Evolutionary conservation across 2,329 filamentous ascomycete species (phyloP), one percentile per base, ranked within the genome.

Genomic region (Helicocarpus griseus): DNA sequence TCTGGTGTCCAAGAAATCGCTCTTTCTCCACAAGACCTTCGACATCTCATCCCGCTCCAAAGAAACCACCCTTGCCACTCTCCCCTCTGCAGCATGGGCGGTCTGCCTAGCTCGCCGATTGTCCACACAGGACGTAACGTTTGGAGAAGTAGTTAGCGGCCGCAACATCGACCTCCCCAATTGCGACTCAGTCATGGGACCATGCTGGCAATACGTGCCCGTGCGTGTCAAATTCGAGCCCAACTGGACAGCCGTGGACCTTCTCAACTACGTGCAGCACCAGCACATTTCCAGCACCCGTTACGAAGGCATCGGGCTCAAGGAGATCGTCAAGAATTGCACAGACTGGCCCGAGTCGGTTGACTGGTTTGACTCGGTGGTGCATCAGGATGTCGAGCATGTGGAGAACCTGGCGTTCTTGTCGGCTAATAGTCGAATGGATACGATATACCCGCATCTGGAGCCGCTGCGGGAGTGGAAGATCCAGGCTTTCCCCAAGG

Each of bases 131-230:
- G 79, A 83, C 57, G 76, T 83, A 40, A 72, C 77, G 3, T 83
- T 83, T 55, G 80, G 80, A 49, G 77, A 80, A 59, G 79, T 84
- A 1, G 78, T 80, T 14, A 79, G 74, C 43, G 81, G 81, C 0
- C 77, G 81, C 46, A 79, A 77, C 60, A 73, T 78, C 31, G 76
- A 76, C 55, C 67, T 80, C 1, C 64, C 72, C 14, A 68, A 69
- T 54, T 72, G 73, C 8, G 76, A 80, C 53, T 63, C 68, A 38
- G 75, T 83, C 51, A 72, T 77, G 44, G 81, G 81, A 0, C 81
- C 81, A 1, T 80, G 77, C 50, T 83, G 79, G 75, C 79, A 83
- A 59, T 81, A 82, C 62, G 73, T 80, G 1, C 81, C 81, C 1
- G 71, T 82, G 33, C 74, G 81, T 11, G 73, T 83, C 11, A 66